phyloP scores from a whole-genome alignment of 768 basidiomycete genomes.

The Leccinum barrowsii region DNA sequence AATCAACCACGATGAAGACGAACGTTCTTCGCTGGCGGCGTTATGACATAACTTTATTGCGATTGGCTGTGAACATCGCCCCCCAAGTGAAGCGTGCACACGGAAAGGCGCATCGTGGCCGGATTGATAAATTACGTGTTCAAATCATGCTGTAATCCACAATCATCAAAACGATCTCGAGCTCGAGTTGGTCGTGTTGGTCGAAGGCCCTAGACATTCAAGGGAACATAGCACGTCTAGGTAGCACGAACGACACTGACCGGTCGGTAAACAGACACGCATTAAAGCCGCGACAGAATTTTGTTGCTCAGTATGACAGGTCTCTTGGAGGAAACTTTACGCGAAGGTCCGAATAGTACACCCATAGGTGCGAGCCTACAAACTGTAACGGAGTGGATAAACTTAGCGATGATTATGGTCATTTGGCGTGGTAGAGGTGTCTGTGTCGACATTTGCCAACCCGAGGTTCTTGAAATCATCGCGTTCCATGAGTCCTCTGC shows the following conservation, averaged over 20 bases:
- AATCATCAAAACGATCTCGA: neutral
- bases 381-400: neutral
- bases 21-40: slow-evolving; percentile 26
- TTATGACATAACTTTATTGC: slow-evolving; percentile 13
- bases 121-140: neutral
- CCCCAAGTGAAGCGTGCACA: slow-evolving; percentile 17
- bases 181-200: neutral
- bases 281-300: neutral
- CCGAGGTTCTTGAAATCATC: slow-evolving; percentile 89
- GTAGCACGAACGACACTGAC: slow-evolving; percentile 2
- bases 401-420: slow-evolving; percentile 7
- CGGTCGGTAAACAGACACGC: neutral
- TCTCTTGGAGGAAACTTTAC: neutral
- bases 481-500: slow-evolving; percentile 82
- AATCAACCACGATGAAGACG: slow-evolving; percentile 27
- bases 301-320: neutral
- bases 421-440: slow-evolving; percentile 1
- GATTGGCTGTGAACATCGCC: slow-evolving; percentile 15
- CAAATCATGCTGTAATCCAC: neutral
- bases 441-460: slow-evolving; percentile 48
- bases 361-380: neutral
- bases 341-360: neutral
- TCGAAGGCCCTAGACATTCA: slow-evolving; percentile 4
- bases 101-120: neutral
- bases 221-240: neutral